Base-by-base conservation (phyloP, 2,329 filamentous ascomycete species). In the Sporothrix dimorphospora region DNA sequence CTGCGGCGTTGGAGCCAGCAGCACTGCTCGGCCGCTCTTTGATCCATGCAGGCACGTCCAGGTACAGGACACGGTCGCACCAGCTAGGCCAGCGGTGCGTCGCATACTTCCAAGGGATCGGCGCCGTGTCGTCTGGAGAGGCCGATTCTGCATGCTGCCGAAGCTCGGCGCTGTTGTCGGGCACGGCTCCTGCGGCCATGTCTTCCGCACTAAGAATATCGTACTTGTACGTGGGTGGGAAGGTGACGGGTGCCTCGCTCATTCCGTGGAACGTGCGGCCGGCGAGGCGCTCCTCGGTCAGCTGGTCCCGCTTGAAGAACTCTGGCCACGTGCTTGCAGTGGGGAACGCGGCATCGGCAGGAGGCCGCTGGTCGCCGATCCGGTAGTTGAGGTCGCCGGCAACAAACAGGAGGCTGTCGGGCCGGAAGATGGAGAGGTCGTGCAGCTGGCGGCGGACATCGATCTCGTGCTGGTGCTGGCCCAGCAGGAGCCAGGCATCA, bases 221-320 rank as follows among this genome's bases (percentile, higher is more conserved):
- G 80, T 96, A 97, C 81, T 99, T 99, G 85, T 99, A 99, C 0
- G 96, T 98, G 0, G 96, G 96, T 1, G 94, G 92, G 78, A 98
- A 99, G 4, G 81, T 81, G 72, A 98, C 89, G 0, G 87, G 83
- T 0, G 90, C 88, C 82, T 99, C 96, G 11, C 83, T 82, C 45
- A 99, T 83, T 4, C 93, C 91, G 75, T 98, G 94, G 30, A 97
- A 83, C 1, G 92, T 93, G 19, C 90, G 87, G 0, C 90, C 89
- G 0, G 90, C 89, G 4, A 81, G 81, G 69, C 88, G 89, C 81
- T 98, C 94, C 65, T 88, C 85, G 1, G 84, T 90, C 27, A 98
- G 86, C 81, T 99, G 96, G 80, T 99, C 96, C 1, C 89, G 83
- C 40, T 86, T 81, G 51, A 97, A 85, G 72, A 97, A 90, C 24